A percentile compares a stretch with the other conserved stretches of the same genome.
phyloP scores from a whole-genome alignment of 2,329 filamentous ascomycete species.

The Ambrosiella beaveri region DNA sequence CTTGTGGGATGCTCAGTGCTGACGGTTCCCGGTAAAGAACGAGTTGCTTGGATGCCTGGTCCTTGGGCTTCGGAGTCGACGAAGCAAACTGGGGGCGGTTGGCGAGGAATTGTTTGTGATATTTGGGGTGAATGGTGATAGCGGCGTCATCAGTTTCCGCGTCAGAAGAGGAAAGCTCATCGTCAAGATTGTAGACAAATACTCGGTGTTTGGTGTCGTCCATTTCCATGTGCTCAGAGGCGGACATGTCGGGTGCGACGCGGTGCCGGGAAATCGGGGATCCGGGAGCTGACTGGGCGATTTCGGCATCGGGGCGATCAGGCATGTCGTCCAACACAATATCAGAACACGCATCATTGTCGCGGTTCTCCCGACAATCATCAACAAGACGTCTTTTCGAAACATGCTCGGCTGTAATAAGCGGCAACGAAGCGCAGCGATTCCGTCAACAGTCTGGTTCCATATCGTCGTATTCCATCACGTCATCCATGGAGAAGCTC shows the following conservation, averaged over 20 bases:
- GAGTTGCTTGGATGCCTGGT: slow-evolving; percentile 44
- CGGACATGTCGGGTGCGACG: slow-evolving; percentile 13
- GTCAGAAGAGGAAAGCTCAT: slow-evolving; percentile 53
- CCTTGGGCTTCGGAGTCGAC: slow-evolving; percentile 30
- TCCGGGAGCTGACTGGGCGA: slow-evolving; percentile 2
- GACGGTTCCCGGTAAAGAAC: slow-evolving; percentile 71
- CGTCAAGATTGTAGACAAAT: slow-evolving; percentile 81
- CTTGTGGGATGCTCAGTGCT: slow-evolving; percentile 57
- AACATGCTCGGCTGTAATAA: slow-evolving; percentile 36
- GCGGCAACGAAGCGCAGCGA: neutral
- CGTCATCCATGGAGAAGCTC: slow-evolving; percentile 9
- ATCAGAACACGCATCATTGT: neutral
- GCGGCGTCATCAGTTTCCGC: slow-evolving; percentile 35
- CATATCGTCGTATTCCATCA: slow-evolving; percentile 15
- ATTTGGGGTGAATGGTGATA: slow-evolving; percentile 68
- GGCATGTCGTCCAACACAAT: slow-evolving; percentile 1
- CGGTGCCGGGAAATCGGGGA: slow-evolving; percentile 7
- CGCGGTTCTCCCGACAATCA: neutral
- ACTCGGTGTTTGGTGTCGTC: slow-evolving; percentile 77
- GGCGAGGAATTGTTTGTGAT: slow-evolving; percentile 60
- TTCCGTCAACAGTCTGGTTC: slow-evolving; percentile 14
- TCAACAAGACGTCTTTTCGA: neutral
- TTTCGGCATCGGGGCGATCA: neutral
- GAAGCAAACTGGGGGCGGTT: slow-evolving; percentile 54
- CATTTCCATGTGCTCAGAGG: slow-evolving; percentile 49